Conservation (phyloP, 2,329 filamentous ascomycete genomes). For the Paracoccidioides lutzii region DNA sequence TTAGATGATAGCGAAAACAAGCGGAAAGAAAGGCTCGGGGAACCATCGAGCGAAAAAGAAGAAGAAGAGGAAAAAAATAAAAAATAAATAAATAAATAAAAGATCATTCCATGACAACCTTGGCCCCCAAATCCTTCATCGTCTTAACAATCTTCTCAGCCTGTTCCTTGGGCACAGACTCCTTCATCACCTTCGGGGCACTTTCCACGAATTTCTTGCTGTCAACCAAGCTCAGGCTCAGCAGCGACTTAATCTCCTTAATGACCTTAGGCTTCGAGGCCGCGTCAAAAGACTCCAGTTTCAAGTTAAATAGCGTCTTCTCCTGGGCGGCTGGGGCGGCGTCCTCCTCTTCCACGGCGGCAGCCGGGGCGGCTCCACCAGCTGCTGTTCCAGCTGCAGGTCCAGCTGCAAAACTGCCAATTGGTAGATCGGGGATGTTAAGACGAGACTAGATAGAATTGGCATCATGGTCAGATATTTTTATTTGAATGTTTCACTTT, state of each 20-base stretch:
- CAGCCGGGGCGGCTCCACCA: slow-evolving; percentile 46
- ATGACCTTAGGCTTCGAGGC: slow-evolving; percentile 94
- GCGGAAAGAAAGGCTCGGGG: not conserved
- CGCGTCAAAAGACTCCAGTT: slow-evolving; percentile 81
- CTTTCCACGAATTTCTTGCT: slow-evolving; percentile 99
- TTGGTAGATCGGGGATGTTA: slow-evolving; percentile 95
- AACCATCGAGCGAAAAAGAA: not conserved
- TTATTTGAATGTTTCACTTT: not conserved
- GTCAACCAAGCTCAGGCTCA: slow-evolving; percentile 91
- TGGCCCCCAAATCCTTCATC: slow-evolving; percentile 84
- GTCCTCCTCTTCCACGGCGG: slow-evolving; percentile 59
- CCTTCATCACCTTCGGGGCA: slow-evolving; percentile 97
- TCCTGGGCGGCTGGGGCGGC: slow-evolving; percentile 78
- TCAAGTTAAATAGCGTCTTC: slow-evolving; percentile 95
- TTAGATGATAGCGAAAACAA: not conserved
- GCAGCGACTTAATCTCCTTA: slow-evolving; percentile 96
- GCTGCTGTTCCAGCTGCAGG: slow-evolving; percentile 43
- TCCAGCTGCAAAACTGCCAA: slow-evolving; percentile 69
- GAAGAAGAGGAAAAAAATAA: no score
- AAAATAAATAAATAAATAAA: no score
- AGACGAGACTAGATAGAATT: slow-evolving; percentile 57
- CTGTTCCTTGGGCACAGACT: slow-evolving; percentile 96
- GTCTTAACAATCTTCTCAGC: slow-evolving; percentile 95
- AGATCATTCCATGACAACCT: slow-evolving; percentile 75
- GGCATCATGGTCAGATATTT: not conserved